These are phyloP conservation scores for Capsicum baccatum DNA, from an alignment of 257 asterid species.

Conservation along the genomic window DNA sequence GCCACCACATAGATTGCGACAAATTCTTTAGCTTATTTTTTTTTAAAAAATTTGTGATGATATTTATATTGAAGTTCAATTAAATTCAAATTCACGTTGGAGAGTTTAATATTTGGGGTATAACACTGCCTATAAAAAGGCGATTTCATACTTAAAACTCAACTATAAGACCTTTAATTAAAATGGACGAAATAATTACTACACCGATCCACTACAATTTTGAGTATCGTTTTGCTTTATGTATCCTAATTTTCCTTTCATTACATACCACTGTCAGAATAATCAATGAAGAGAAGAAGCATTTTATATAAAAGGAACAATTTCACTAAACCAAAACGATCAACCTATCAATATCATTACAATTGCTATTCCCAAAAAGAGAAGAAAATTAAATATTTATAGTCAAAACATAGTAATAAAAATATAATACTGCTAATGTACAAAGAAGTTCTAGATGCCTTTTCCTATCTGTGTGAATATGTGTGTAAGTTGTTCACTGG, in stretches of 20 bases:
- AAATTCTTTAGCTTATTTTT: too few species aligned
- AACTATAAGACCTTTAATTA: too few species aligned
- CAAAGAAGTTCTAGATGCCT: background rate
- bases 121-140: too few species aligned
- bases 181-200: too few species aligned
- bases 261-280: background rate
- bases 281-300: background rate
- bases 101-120: too few species aligned
- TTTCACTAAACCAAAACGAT: background rate
- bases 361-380: background rate
- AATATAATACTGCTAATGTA: background rate
- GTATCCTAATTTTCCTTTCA: background rate
- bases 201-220: too few species aligned
- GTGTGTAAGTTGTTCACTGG: constrained; percentile 21
- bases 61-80: too few species aligned
- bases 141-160: too few species aligned
- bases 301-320: background rate
- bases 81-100: too few species aligned
- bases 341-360: background rate
- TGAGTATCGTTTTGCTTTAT: too few species aligned
- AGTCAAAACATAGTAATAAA: background rate
- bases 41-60: too few species aligned
- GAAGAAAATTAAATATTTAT: background rate
- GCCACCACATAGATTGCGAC: background rate
- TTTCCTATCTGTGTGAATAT: background rate